phyloP scores from a whole-genome alignment of 306 rosid genomes.

The Alnus glutinosa region DNA sequence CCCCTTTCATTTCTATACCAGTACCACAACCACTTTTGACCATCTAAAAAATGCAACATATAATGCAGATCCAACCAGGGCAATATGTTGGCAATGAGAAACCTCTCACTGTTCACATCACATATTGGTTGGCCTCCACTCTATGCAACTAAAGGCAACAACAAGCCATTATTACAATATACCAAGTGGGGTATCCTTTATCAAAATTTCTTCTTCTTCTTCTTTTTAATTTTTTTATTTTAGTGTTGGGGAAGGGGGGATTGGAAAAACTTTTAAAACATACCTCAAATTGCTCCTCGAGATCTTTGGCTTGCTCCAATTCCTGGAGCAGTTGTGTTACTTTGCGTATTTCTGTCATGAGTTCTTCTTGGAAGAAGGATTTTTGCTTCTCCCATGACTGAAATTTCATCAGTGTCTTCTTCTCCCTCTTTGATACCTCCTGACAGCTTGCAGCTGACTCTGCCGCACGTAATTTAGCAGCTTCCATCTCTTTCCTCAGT shows the following conservation, averaged over 20 bases:
- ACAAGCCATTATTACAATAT: not conserved
- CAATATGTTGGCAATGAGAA: not conserved
- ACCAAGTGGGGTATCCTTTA: slow-evolving; percentile 5
- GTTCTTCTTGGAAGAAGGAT: slow-evolving; percentile 64
- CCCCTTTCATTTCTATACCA: slow-evolving; percentile 1
- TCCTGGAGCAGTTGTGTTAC: slow-evolving; percentile 53
- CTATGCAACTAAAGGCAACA: not conserved
- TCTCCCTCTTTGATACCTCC: slow-evolving; percentile 81
- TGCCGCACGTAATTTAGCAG: slow-evolving; percentile 61
- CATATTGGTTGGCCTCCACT: not conserved
- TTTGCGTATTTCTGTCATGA: slow-evolving; percentile 57
- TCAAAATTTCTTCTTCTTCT: not conserved
- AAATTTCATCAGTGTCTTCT: slow-evolving; percentile 56
- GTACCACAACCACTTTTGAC: not conserved
- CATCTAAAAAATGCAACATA: slow-evolving; percentile 8
- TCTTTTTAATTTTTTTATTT: not conserved
- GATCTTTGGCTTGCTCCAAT: slow-evolving; percentile 61
- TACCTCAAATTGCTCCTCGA: slow-evolving; percentile 76
- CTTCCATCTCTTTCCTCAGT: slow-evolving; percentile 83
- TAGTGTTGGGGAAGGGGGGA: not conserved
- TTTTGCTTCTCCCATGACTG: slow-evolving; percentile 88
- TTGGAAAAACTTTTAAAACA: slow-evolving; percentile 32
- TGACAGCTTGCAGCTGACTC: slow-evolving; percentile 82
- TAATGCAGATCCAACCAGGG: not conserved
- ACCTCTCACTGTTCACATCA: not conserved